Base-by-base conservation (phyloP, 1,284 basidiomycete genomes). In the Rhodotorula sp. region DNA sequence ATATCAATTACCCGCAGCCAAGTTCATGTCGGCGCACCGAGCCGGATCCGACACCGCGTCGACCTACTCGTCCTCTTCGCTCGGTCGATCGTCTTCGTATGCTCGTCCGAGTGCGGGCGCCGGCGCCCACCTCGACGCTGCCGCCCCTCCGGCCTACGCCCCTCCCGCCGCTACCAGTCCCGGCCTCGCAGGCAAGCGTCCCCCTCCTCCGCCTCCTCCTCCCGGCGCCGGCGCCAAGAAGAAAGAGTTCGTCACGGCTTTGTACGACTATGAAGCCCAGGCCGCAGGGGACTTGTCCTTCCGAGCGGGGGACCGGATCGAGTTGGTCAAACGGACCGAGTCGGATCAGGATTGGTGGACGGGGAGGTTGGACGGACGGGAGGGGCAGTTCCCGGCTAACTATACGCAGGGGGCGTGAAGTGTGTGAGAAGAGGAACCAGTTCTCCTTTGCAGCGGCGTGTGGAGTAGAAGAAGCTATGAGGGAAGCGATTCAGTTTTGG, bases 331-430 rank as follows among this genome's bases (percentile, higher is more conserved):
- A 82, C 87, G 89, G 79, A 91, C 91, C 18, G 87, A 86, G 3
- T 93, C 88, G 77, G 82, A 89, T 31, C 93, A 98, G 79, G 97
- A 99, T 80, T 99, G 95, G 95, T 99, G 95, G 95, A 98, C 94
- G 15, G 97, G 95, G 8, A 86, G 86, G 77, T 64, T 98, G 73
- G 59, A 92, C 76, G 95, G 94, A 2, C 81, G 82, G 70, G 87
- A 93, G 80, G 97, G 97, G 28, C 90, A 97, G 38, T 99, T 99
- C 83, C 95, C 95, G 66, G 95, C 94, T 85, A 84, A 75, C 84
- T 81, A 60, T 21, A 50, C 50, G 34, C 61, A 62, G 31, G 54
- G 54, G 54, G 54, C 54, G 16, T 55, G 14, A 55, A 15, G 3
- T 26, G 12, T 12, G 21, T n/a, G 28, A 23, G n/a, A 23, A 5